Evolutionary conservation across 768 basidiomycete species (phyloP).

Genomic region (Hirschioporus abietinus): DNA sequence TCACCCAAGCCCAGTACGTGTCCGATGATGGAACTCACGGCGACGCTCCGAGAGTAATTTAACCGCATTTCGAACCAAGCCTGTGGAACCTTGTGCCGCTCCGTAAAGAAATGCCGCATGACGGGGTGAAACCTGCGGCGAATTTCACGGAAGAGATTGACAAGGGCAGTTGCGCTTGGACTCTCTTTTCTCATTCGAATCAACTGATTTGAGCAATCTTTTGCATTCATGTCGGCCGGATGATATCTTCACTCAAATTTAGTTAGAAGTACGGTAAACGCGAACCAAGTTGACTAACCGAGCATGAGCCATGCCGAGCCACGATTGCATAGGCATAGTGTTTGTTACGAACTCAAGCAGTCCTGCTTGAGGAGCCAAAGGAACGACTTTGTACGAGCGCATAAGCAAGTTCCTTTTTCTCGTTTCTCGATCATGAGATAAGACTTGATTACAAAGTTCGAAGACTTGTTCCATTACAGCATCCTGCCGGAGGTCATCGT

Average conservation of each 20-base stretch:
- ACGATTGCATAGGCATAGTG: slow-evolving; percentile 57
- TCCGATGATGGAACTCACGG: slow-evolving; percentile 91
- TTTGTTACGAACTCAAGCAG: slow-evolving; percentile 88
- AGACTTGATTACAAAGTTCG: slow-evolving; percentile 75
- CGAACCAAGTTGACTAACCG: slow-evolving; percentile 35
- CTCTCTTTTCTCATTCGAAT: slow-evolving; percentile 27
- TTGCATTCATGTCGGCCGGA: slow-evolving; percentile 43
- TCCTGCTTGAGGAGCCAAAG: slow-evolving; percentile 74
- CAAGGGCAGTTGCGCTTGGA: slow-evolving; percentile 25
- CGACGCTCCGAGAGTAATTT: slow-evolving; percentile 87
- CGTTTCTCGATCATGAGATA: slow-evolving; percentile 71
- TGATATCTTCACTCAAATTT: slow-evolving; percentile 48
- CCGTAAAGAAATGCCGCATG: slow-evolving; percentile 92
- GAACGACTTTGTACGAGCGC: slow-evolving; percentile 85
- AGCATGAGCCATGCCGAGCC: slow-evolving; percentile 60
- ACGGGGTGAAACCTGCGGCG: slow-evolving; percentile 65
- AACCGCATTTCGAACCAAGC: slow-evolving; percentile 90
- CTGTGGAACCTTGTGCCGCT: slow-evolving; percentile 81
- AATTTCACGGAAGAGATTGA: slow-evolving; percentile 26
- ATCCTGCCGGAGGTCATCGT: slow-evolving; percentile 93
- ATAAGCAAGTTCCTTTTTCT: slow-evolving; percentile 65
- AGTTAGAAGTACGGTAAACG: background rate
- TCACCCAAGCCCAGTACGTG: slow-evolving; percentile 91
- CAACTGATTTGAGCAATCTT: slow-evolving; percentile 27
- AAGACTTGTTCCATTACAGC: slow-evolving; percentile 99